A percentile compares a stretch with the other conserved stretches of the same genome.
Conservation (phyloP, 2,329 filamentous ascomycete species). For the Daldinia eschscholtzii region DNA sequence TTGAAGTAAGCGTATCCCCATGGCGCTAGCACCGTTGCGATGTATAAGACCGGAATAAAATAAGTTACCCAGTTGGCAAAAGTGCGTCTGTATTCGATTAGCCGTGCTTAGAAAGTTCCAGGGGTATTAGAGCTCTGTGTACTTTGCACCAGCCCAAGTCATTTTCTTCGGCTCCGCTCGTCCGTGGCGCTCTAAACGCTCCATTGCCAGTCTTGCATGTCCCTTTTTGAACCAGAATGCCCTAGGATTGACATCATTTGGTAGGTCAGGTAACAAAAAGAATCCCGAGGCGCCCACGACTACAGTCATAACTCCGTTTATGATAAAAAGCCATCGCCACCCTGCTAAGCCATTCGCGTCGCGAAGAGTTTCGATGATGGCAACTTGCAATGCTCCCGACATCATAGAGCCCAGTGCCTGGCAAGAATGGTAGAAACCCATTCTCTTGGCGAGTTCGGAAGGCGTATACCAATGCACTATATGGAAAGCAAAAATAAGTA, state of each 20-base stretch:
- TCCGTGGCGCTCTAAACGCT: slow-evolving; percentile 58
- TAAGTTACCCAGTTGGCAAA: slow-evolving; percentile 61
- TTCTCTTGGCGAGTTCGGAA: slow-evolving; percentile 62
- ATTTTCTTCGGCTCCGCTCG: slow-evolving; percentile 61
- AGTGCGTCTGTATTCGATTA: slow-evolving; percentile 52
- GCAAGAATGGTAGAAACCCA: slow-evolving; percentile 66
- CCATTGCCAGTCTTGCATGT: slow-evolving; percentile 58
- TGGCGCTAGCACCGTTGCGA: slow-evolving; percentile 59
- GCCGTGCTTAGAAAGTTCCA: not conserved
- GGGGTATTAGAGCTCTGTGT: not conserved
- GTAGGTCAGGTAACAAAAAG: slow-evolving; percentile 60
- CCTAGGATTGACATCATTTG: slow-evolving; percentile 56
- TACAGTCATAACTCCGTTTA: slow-evolving; percentile 68
- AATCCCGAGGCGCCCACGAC: slow-evolving; percentile 65
- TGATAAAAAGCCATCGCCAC: slow-evolving; percentile 68
- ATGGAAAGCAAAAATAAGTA: slow-evolving; percentile 33
- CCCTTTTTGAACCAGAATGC: slow-evolving; percentile 61
- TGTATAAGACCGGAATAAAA: slow-evolving; percentile 60
- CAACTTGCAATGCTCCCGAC: slow-evolving; percentile 66
- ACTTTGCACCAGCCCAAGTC: slow-evolving; percentile 58
- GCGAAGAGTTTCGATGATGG: slow-evolving; percentile 65
- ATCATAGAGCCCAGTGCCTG: slow-evolving; percentile 66
- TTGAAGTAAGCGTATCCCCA: slow-evolving; percentile 63
- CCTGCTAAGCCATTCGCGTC: slow-evolving; percentile 62
- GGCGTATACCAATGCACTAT: slow-evolving; percentile 60